phyloP scores from a whole-genome alignment of 306 rosid species.

The Glycyrrhiza uralensis region DNA sequence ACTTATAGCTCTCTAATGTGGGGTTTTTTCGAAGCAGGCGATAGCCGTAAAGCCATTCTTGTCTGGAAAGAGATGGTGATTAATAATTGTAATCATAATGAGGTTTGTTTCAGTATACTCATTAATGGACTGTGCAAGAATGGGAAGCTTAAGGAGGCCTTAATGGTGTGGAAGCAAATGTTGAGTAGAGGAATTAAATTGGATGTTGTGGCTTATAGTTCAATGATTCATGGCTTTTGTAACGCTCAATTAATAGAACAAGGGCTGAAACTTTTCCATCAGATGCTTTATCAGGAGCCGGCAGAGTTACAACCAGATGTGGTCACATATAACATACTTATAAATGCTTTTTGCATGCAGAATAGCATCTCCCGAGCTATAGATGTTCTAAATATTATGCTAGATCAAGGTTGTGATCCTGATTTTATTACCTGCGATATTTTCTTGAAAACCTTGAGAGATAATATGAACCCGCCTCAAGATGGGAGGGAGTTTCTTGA shows the following conservation, averaged over 20 bases:
- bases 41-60: slow-evolving; percentile 59
- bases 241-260: slow-evolving; percentile 61
- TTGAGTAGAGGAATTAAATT: slow-evolving; percentile 68
- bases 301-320: slow-evolving; percentile 76
- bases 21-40: slow-evolving; percentile 66
- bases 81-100: slow-evolving; percentile 40
- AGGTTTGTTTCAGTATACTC: slow-evolving; percentile 71
- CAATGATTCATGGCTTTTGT: slow-evolving; percentile 91
- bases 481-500: slow-evolving; percentile 86
- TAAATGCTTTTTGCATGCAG: slow-evolving; percentile 64
- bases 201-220: slow-evolving; percentile 90
- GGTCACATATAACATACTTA: slow-evolving; percentile 70
- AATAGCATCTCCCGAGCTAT: slow-evolving; percentile 62
- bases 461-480: slow-evolving; percentile 65
- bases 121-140: slow-evolving; percentile 74
- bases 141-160: slow-evolving; percentile 72
- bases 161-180: slow-evolving; percentile 88
- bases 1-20: slow-evolving; percentile 79
- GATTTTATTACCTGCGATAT: slow-evolving; percentile 67
- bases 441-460: slow-evolving; percentile 68
- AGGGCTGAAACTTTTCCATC: slow-evolving; percentile 80
- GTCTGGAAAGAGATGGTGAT: slow-evolving; percentile 74
- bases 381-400: slow-evolving; percentile 68
- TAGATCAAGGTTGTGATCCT: slow-evolving; percentile 80
- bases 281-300: slow-evolving; percentile 70